phyloP scores from a whole-genome alignment of 371 early-diverging fungal species.

The Choanephora cucurbitarum region DNA sequence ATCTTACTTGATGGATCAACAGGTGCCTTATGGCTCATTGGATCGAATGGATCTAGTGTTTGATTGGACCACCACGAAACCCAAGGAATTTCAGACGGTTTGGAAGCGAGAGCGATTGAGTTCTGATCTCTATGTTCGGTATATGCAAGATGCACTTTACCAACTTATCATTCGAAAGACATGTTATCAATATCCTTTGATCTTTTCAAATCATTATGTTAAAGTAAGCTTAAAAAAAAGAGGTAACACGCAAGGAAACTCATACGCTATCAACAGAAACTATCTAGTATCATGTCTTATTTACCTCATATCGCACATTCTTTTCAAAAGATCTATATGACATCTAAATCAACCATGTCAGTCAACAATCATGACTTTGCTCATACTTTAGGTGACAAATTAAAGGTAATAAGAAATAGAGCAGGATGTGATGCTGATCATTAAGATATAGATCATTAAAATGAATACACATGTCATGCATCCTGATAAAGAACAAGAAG shows the following conservation, averaged over 20 bases:
- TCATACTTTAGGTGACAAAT: background rate
- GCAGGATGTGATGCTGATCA: background rate
- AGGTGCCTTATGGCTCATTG: conserved; percentile 16
- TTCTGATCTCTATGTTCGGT: background rate
- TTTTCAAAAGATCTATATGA: conserved; percentile 7
- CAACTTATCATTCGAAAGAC: background rate
- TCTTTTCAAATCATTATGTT: conserved; percentile 16
- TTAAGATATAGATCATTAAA: background rate
- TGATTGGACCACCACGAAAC: conserved; percentile 12
- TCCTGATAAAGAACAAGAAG: conserved; percentile 2
- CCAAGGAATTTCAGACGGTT: conserved; percentile 7
- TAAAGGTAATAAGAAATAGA: conserved; percentile 1
- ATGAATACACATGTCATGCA: conserved; percentile 12
- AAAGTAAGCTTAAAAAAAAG: no score
- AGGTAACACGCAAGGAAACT: no score
- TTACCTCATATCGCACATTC: conserved; percentile 18
- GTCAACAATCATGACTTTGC: conserved; percentile 12
- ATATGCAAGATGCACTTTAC: background rate
- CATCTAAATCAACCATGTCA: conserved; percentile 16
- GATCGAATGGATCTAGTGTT: conserved; percentile 13
- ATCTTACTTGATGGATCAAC: conserved; percentile 18
- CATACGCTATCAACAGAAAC: conserved; percentile 7
- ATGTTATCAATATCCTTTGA: conserved; percentile 16
- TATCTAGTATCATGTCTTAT: conserved; percentile 4
- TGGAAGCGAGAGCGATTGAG: conserved; percentile 3